Evolutionary conservation across 169 alveolate genomes (phyloP).

Genomic region (Plasmodium blacklocki): DNA sequence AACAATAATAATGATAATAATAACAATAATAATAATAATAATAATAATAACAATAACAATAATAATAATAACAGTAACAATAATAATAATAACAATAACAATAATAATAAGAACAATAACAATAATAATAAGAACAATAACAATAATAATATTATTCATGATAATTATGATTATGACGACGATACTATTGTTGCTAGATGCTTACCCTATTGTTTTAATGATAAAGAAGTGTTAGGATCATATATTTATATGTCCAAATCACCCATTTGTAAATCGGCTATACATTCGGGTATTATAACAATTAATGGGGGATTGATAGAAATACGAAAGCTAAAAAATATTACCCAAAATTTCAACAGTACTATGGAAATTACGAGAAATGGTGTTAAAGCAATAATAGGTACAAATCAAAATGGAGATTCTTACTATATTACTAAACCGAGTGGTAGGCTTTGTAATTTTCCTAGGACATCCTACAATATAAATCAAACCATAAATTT

Average conservation of each 20-base stretch:
- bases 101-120: no score
- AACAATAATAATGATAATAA: no score
- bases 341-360: conserved; percentile 47
- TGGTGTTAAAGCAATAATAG: conserved; percentile 35
- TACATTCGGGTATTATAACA: conserved; percentile 81
- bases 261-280: conserved; percentile 82
- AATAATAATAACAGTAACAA: no score
- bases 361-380: conserved; percentile 47
- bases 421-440: conserved; percentile 73
- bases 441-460: conserved; percentile 42
- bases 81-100: no score
- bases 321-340: conserved; percentile 48
- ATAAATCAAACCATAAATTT: conserved; percentile 28
- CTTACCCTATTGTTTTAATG: conserved; percentile 47
- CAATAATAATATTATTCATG: no score
- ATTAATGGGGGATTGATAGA: conserved; percentile 74
- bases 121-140: no score
- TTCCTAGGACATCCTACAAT: conserved; percentile 55
- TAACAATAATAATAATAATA: no score
- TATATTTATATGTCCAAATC: conserved; percentile 78
- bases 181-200: conserved; percentile 44
- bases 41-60: no score
- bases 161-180: neutral
- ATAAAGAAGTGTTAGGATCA: conserved; percentile 73
- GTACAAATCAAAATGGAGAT: conserved; percentile 18